Evolutionary conservation across 306 rosid species (phyloP).

Genomic region (Corylus avellana): DNA sequence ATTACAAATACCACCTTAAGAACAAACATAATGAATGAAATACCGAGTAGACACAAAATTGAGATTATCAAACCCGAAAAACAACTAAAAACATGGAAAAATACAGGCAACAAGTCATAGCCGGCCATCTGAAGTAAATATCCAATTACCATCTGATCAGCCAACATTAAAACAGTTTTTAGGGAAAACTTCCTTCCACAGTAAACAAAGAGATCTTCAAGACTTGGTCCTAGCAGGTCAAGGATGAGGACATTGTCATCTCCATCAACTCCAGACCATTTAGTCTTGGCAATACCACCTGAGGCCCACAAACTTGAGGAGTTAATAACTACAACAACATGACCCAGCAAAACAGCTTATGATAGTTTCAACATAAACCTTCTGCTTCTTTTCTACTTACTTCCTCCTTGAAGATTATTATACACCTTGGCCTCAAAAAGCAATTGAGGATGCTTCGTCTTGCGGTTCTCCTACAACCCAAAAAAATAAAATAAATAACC

Average conservation of each 20-base stretch:
- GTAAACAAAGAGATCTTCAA: constrained; percentile 90
- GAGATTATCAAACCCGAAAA: neutral
- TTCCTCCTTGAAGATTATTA: constrained; percentile 58
- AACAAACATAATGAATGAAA: neutral
- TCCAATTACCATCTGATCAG: constrained; percentile 86
- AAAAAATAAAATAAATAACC: neutral
- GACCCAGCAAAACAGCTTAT: neutral
- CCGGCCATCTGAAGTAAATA: constrained; percentile 7
- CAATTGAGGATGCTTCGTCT: constrained; percentile 66
- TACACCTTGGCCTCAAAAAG: constrained; percentile 70
- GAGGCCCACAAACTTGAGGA: constrained; percentile 24
- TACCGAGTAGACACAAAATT: neutral
- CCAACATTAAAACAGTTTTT: constrained; percentile 88
- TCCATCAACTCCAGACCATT: constrained; percentile 86
- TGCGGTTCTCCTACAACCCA: constrained; percentile 57
- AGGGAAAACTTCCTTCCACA: constrained; percentile 84
- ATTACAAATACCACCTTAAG: neutral
- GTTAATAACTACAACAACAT: constrained; percentile 16
- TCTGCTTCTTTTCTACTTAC: constrained; percentile 44
- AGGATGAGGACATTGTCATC: constrained; percentile 80
- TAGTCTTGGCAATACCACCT: constrained; percentile 82
- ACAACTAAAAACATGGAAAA: neutral
- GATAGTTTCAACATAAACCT: constrained; percentile 16
- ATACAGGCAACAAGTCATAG: constrained; percentile 17
- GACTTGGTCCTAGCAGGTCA: constrained; percentile 92